Base-by-base conservation (phyloP, 106 monocot genomes). In the Gastrodia elata region DNA sequence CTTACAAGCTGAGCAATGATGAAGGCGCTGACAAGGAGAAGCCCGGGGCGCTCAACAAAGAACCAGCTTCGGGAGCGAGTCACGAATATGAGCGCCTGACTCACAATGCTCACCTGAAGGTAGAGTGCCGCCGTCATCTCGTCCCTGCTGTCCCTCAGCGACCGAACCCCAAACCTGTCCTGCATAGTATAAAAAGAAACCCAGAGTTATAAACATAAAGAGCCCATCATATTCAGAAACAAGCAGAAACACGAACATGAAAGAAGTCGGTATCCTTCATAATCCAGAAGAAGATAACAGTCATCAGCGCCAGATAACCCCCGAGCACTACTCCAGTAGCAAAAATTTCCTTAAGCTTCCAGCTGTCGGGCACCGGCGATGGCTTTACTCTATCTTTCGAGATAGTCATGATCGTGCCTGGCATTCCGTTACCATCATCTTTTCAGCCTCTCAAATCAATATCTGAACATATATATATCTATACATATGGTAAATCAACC, bases 331-430 rank as follows among this genome's bases (percentile, higher is more conserved):
- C n/a, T 22, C 91, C 91, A 39, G 91, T 91, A 2, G 91, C 87
- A 71, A 91, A 91, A 69, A 91, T 91, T 68, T 91, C 91, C 42
- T 82, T 91, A 5, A 91, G 85, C 55, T 91, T 91, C 91, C 91
- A 91, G 55, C 91, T 91, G 46, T 91, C 91, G 14, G 91, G 91
- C 33, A 83, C 13, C 6, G 91, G 91, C 69, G 91, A 91, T 48
- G 91, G 85, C 56, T 87, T 87, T 39, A 91, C 91, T 25, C 91
- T 61, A 65, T 91, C 91, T 61, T 91, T 87, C 16, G 91, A 91
- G 61, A 91, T 91, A 37, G 91, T 91, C 91, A 91, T 91, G 24
- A 91, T 91, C 33, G 91, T 91, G 67, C 91, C 91, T 91, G 64
- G 18, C 80, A 33, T 16, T 49, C 15, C 38, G 32, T 5, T 10